phyloP scores from a whole-genome alignment of 208 protist genomes.

The Acanthamoeba culbertsoni region DNA sequence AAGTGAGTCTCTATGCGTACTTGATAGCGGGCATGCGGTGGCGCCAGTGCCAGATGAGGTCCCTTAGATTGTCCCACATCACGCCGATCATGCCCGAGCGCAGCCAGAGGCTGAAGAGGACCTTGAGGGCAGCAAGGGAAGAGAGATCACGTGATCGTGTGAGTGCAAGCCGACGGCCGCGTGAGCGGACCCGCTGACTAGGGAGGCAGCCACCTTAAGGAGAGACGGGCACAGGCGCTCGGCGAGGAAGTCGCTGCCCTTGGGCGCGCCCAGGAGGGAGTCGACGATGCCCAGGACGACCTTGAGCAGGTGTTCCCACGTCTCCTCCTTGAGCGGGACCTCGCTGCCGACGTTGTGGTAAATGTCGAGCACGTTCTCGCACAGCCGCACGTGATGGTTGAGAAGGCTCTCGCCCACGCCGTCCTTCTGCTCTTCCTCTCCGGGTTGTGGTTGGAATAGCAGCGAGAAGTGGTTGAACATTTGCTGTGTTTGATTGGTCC shows the following conservation, averaged over 20 bases:
- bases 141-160: not conserved
- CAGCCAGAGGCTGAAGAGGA: conserved; percentile 46
- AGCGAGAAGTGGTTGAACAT: conserved; percentile 52
- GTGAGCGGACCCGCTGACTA: too few species aligned
- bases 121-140: not conserved
- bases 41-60: conserved; percentile 54
- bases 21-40: conserved; percentile 41
- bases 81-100: conserved; percentile 16
- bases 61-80: conserved; percentile 40
- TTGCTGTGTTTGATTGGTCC: too few species aligned
- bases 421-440: not conserved
- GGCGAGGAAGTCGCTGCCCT: not conserved
- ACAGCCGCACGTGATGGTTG: conserved; percentile 30
- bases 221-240: conserved; percentile 14
- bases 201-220: conserved; percentile 17
- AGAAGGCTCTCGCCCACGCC: not conserved
- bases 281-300: conserved; percentile 37
- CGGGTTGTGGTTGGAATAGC: conserved; percentile 20
- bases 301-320: conserved; percentile 43
- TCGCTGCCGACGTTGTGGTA: conserved; percentile 7
- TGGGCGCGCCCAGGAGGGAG: not conserved
- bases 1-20: too few species aligned
- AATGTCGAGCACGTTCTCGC: conserved; percentile 17
- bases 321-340: conserved; percentile 27
- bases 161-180: not conserved